Base-by-base conservation (phyloP, 805 yeast species). In the Wickerhamiella alocasiicola region DNA sequence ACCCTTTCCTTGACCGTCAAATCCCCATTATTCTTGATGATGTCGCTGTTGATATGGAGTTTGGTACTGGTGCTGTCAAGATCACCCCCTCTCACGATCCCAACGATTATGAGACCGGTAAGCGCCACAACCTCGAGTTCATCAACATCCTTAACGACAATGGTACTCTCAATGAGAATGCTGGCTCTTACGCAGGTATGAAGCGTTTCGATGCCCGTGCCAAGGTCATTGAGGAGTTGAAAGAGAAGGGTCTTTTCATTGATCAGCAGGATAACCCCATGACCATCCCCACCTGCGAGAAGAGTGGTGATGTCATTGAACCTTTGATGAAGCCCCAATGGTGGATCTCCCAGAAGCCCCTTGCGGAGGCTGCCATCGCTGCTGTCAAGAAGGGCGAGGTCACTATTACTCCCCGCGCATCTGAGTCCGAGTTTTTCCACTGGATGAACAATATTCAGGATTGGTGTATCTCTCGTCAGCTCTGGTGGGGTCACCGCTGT, bases 51-150 rank as follows among this genome's bases (percentile, higher is more conserved):
- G 98, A 91, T 63, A 91, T 91, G 97, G 94, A 82, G 62, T 91
- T 91, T 53, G 98, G 98, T 72, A 91, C 98, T 47, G 98, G 98
- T 78, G 98, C 98, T 36, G 98, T 91, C 47, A 91, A 91, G 66
- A 91, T 91, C 60, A 91, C 98, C 11, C 98, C 98, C 45, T 96
- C 95, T 32, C 98, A 91, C 64, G 98, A 91, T 65, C 81, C 77
- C 55, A 91, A 91, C 71, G 98, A 91, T 83, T 85, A 83, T 72
- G 72, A 69, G 57, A 84, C 95, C 41, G 98, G 98, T 68, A 87
- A 82, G 67, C 85, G 98, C 67, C 82, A 84, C 62, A 68, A 74
- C 56, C 71, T 91, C 55, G 95, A 84, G 60, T 74, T 84, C 55
- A 72, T 91, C 64, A 87, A 84, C 64, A 85, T 91, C 49, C 67